These are phyloP conservation scores for Neopestalotiopsis clavispora DNA, from an alignment of 2,329 filamentous ascomycete species.

Conservation along the genomic window DNA sequence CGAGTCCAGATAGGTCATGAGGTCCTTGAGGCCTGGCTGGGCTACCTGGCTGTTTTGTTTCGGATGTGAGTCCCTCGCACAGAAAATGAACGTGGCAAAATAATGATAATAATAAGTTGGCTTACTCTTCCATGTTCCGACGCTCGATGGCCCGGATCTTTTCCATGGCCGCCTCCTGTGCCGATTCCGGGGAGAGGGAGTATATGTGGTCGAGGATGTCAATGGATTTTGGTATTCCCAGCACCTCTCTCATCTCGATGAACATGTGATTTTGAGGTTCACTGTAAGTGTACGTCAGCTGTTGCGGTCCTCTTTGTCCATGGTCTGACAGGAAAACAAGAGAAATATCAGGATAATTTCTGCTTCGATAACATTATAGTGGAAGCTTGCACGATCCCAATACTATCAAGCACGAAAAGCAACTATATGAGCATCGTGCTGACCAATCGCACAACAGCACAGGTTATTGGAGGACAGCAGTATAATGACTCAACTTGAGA, in stretches of 20 bases:
- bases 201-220: constrained; percentile 94
- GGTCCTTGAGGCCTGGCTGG: constrained; percentile 75
- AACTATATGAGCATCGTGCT: background rate
- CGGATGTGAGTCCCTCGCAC: background rate
- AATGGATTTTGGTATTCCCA: constrained; percentile 71
- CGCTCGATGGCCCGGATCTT: constrained; percentile 82
- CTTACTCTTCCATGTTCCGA: constrained; percentile 69
- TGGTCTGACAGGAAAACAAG: background rate
- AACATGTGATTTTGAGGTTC: constrained; percentile 98
- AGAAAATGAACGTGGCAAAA: no score
- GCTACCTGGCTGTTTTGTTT: constrained; percentile 62
- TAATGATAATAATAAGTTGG: background rate
- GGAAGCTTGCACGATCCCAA: no score
- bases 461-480: no score
- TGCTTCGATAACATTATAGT: no score
- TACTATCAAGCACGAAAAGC: background rate
- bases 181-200: constrained; percentile 63
- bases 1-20: constrained; percentile 83
- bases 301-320: background rate
- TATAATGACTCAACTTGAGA: constrained; percentile 4
- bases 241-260: constrained; percentile 76
- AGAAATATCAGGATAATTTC: no score
- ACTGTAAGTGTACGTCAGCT: constrained; percentile 47
- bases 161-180: constrained; percentile 69
- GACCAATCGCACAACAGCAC: no score